Conservation (phyloP, 306 rosid species). For the Castanospermum australe region DNA sequence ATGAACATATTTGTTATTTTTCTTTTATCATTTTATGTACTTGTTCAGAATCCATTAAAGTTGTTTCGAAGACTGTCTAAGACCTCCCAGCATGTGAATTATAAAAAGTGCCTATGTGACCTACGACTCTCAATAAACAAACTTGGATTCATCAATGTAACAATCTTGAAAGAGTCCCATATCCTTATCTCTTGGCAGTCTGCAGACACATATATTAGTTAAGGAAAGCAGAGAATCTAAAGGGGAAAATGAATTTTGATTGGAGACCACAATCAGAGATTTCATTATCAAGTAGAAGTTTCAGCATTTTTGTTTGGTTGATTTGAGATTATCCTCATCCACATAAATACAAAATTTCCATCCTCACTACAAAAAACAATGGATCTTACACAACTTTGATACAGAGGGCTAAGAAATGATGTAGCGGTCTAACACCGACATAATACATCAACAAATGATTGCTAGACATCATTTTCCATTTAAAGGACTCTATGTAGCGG, state of each 20-base stretch:
- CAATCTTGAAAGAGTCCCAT: not conserved
- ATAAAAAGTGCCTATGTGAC: not conserved
- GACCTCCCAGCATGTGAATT: not conserved
- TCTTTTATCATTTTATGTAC: not conserved
- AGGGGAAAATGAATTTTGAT: not conserved
- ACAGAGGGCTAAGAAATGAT: not conserved
- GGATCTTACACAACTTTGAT: not conserved
- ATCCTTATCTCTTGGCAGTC: not conserved
- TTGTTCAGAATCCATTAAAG: conserved; percentile 1
- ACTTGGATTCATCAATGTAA: not conserved
- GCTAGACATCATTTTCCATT: not conserved
- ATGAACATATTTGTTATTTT: not conserved
- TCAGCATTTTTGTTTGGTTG: not conserved
- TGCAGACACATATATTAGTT: not conserved
- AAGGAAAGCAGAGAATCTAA: not conserved
- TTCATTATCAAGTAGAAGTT: not conserved
- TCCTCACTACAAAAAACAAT: not conserved
- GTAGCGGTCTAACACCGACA: not conserved
- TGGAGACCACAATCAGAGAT: not conserved
- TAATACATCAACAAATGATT: not conserved
- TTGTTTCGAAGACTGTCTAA: not conserved
- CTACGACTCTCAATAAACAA: not conserved
- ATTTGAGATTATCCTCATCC: not conserved
- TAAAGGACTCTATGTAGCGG: not conserved
- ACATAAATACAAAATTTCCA: not conserved